A percentile compares a stretch with the other conserved stretches of the same genome.
Evolutionary conservation across 75 land plant genomes (phyloP).

Genomic region (Adiantum capillusveneris): DNA sequence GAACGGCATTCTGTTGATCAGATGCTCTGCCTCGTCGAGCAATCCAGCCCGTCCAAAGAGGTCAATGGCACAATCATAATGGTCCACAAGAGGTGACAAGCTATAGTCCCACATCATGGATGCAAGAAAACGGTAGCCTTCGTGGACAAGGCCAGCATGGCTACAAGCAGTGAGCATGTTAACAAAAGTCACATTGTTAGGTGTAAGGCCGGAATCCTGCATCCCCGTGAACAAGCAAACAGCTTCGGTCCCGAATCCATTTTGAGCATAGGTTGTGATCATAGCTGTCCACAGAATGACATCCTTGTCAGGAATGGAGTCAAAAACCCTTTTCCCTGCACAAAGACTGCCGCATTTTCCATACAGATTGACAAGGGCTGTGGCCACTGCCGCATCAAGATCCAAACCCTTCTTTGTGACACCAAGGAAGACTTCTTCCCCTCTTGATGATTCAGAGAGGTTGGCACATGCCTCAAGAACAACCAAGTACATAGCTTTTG

Average conservation of each 20-base stretch:
- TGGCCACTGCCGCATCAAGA: constrained; percentile 1
- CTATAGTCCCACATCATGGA: background rate
- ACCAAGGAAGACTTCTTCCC: background rate
- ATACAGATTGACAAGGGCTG: constrained; percentile 4
- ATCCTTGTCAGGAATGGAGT: background rate
- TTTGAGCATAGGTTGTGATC: constrained; percentile 7
- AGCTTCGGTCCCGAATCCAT: constrained; percentile 4
- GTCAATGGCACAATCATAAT: constrained; percentile 6
- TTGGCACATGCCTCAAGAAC: constrained; percentile 5
- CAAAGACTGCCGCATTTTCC: constrained; percentile 2
- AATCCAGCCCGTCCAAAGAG: constrained; percentile 7
- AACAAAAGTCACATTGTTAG: constrained; percentile 3
- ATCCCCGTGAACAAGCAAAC: constrained; percentile 1
- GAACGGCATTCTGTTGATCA: constrained; percentile 2
- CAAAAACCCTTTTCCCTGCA: constrained; percentile 1
- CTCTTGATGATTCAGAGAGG: background rate
- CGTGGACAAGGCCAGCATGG: constrained; percentile 5
- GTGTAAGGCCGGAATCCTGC: constrained; percentile 6
- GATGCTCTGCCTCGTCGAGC: constrained; percentile 2
- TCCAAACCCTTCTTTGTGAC: background rate
- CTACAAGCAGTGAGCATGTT: constrained; percentile 7
- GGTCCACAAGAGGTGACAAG: constrained; percentile 3
- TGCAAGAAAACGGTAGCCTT: background rate
- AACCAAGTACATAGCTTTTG: background rate
- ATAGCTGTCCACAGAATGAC: constrained; percentile 8